Evolutionary conservation across 441 rosid genomes (phyloP).

Genomic region (Viola pubescens): DNA sequence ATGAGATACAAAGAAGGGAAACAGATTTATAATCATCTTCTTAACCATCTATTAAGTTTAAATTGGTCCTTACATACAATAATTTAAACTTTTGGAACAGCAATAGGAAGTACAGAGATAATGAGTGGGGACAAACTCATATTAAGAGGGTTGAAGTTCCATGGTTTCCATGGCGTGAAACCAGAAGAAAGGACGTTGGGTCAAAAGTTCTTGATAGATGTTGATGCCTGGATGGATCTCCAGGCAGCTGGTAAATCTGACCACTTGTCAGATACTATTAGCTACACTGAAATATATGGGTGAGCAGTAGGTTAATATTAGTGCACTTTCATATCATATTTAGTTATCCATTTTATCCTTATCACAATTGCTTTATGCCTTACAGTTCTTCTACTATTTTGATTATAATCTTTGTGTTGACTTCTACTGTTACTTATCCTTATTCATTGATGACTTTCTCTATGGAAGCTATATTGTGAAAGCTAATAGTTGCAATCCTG

Average conservation of each 20-base stretch:
- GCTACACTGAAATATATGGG: conserved; percentile 78
- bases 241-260: conserved; percentile 71
- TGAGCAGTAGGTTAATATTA: conserved; percentile 14
- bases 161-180: conserved; percentile 80
- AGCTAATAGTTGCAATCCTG: no score
- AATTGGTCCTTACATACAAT: no score
- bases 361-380: neutral
- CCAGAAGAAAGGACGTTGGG: conserved; percentile 63
- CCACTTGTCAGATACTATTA: conserved; percentile 49
- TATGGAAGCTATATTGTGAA: no score
- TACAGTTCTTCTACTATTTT: neutral
- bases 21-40: no score
- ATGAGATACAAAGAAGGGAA: no score
- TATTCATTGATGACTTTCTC: no score
- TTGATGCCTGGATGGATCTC: conserved; percentile 95
- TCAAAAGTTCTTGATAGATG: conserved; percentile 75
- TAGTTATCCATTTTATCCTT: no score
- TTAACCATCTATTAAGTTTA: no score
- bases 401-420: neutral
- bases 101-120: conserved; percentile 11
- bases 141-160: conserved; percentile 69
- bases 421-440: no score
- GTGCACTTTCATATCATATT: no score
- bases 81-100: no score
- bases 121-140: conserved; percentile 61